Conservation (phyloP, 371 early-diverging fungal species). For the Encephalitozoon romaleae region DNA sequence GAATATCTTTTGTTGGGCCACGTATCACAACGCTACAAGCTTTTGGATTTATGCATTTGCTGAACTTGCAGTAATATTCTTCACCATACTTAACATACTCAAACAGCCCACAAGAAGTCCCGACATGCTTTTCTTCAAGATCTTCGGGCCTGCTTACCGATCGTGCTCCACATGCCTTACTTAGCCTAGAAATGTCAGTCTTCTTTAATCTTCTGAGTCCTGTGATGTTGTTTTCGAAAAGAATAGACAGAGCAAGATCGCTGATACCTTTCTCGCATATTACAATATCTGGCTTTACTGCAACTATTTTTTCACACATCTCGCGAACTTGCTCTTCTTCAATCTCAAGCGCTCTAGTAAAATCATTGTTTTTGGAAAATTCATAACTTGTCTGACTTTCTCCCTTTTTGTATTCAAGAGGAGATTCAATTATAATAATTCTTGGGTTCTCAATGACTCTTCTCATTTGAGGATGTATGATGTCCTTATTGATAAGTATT, state of each 20-base stretch:
- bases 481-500: conserved; percentile 95
- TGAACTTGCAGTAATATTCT: conserved; percentile 71
- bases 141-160: conserved; percentile 93
- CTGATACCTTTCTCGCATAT: conserved; percentile 96
- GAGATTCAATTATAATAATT: conserved; percentile 89
- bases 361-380: conserved; percentile 85
- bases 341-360: conserved; percentile 85
- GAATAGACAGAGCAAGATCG: conserved; percentile 53
- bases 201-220: conserved; percentile 95
- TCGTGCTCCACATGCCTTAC: conserved; percentile 89
- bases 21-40: conserved; percentile 93
- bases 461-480: conserved; percentile 98
- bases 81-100: conserved; percentile 92
- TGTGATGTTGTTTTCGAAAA: conserved; percentile 70
- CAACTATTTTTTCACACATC: conserved; percentile 85
- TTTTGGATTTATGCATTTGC: conserved; percentile 84
- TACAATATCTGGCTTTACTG: conserved; percentile 89
- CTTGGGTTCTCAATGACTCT: conserved; percentile 92
- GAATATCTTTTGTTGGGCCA: conserved; percentile 92
- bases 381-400: conserved; percentile 97
- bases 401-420: conserved; percentile 99
- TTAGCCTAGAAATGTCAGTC: conserved; percentile 93
- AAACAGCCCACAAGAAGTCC: conserved; percentile 84
- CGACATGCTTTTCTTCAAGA: conserved; percentile 82
- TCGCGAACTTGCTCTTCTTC: conserved; percentile 96